Base-by-base conservation (phyloP, 176 grass and related monocot genomes). In the Avena sativa region DNA sequence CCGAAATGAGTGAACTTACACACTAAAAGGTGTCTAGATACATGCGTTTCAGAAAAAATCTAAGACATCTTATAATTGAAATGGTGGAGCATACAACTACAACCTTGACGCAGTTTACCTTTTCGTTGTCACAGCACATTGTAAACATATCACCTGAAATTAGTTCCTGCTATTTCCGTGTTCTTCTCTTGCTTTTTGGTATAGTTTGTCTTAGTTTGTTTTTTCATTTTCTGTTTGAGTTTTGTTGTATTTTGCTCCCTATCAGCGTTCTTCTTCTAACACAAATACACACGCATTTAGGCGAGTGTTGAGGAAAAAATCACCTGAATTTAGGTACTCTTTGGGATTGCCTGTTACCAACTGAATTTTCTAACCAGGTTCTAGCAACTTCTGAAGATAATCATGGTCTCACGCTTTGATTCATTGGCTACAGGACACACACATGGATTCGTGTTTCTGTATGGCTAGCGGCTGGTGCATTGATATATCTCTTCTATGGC, bases 401-500 rank as follows among this genome's bases (percentile, higher is more conserved):
- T 58, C 2, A 21, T 68, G 47, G 72, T 69, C 62, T 82, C 28
- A 84, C 6, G 49, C 40, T 82, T 89, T 5, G 21, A 80, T 46
- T 83, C 15, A 21, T 74, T 48, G 48, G 23, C 73, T 44, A 55
- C 91, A 98, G 95, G 30, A 47, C 71, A 59, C 80, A 84, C 55
- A 93, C 95, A 3, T 98, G 95, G 95, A 80, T 89, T 23, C 89
- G 93, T 74, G 93, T 95, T 89, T 95, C 91, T 28, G 12, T 90
- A 67, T 98, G 93, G 93, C 67, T 98, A 8, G 65, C 81, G 38
- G 76, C 76, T 80, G 95, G 95, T 58, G 85, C 84, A 53, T 21
- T 93, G 30, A 86, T 98, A 86, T 98, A 95, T 36, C 5, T 93
- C 16, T 93, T 98, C 77, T 98, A 92, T 17, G 93, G 95, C 8